Evolutionary conservation across 2,329 filamentous ascomycete species (phyloP).

Genomic region (Davidsoniella neocaledoniae): DNA sequence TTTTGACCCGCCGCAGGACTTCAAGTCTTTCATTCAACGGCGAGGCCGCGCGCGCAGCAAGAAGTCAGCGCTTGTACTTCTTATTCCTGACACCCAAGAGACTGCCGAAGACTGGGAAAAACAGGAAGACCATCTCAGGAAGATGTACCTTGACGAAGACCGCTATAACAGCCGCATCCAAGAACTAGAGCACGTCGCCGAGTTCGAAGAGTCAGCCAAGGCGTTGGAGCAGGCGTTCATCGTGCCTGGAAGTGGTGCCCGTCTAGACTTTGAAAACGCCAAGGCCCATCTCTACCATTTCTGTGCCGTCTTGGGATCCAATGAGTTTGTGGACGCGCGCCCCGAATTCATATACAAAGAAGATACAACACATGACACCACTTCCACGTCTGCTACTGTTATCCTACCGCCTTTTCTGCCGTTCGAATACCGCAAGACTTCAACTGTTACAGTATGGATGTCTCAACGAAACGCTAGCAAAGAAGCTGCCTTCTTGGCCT

Average conservation of each 20-base stretch:
- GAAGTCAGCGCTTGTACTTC: slow-evolving; percentile 32
- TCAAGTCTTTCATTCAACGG: slow-evolving; percentile 43
- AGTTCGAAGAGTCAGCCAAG: slow-evolving; percentile 11
- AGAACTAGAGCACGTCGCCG: slow-evolving; percentile 27
- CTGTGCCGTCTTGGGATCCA: slow-evolving; percentile 43
- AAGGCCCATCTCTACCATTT: slow-evolving; percentile 69
- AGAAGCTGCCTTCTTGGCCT: slow-evolving; percentile 74
- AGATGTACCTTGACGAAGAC: slow-evolving; percentile 47
- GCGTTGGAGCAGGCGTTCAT: slow-evolving; percentile 19
- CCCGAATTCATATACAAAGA: slow-evolving; percentile 49
- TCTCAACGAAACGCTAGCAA: slow-evolving; percentile 58
- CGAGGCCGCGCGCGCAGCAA: slow-evolving; percentile 35
- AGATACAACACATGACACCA: slow-evolving; percentile 11
- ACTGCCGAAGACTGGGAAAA: slow-evolving; percentile 31
- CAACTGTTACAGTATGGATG: slow-evolving; percentile 41
- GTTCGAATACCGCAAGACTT: slow-evolving; percentile 34
- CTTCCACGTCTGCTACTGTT: slow-evolving; percentile 39
- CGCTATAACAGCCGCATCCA: slow-evolving; percentile 30
- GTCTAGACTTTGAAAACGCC: slow-evolving; percentile 57
- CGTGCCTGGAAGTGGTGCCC: slow-evolving; percentile 35
- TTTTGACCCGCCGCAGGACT: slow-evolving; percentile 31
- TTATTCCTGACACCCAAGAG: slow-evolving; percentile 18
- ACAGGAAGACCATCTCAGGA: slow-evolving; percentile 58
- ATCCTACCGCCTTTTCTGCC: slow-evolving; percentile 55
- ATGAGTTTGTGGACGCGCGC: slow-evolving; percentile 42